Base-by-base conservation (phyloP, 441 rosid genomes). In the Euphorbia schlechtendalii region DNA sequence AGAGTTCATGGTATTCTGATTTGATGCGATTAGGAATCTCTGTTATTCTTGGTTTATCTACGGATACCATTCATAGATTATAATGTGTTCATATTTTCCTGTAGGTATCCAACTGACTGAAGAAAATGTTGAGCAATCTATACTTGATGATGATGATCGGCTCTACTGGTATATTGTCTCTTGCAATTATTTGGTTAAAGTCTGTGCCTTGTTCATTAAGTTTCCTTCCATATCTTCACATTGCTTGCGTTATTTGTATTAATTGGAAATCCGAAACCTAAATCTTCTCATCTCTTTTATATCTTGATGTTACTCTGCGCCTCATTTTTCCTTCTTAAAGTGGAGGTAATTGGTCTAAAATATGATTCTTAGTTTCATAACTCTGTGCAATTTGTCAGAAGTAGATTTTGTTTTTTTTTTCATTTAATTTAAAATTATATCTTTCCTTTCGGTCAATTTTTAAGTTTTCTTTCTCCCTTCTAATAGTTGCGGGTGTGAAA, bases 71-170 rank as follows among this genome's bases (percentile, higher is more conserved):
- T 64, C 72, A 48, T 63, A 65, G 20, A 34, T 40, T 55, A 41
- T 41, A 51, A 28, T 45, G 62, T 74, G 25, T 70, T 70, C 40
- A 18, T 63, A 28, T 64, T 66, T 51, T 70, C 5, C 5, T 18
- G 5, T 66, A 83, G 87, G 84, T 45, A 43, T 61, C 45, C 78
- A 68, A 25, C 56, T 80, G 71, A 70, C 74, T 59, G 83, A 80
- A 68, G 67, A 75, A 43, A 73, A 73, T 52, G 67, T 83, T 41
- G 43, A 41, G 8, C 64, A 57, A 62, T 59, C 80, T 57, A 14
- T 67, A 58, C 67, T 80, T 64, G 87, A 83, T 17, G 80, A 80
- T 22, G 84, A 78, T 22, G 87, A 83, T 77, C 78, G 87, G 68
- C 74, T 83, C 58, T 80, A 78, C 66, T 83, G 87, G 87, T 83